Percentiles rank a stretch among this genome's conserved stretches.
phyloP scores from a whole-genome alignment of 1,284 basidiomycete species.

The Anthracocystis panici-leucophaei region DNA sequence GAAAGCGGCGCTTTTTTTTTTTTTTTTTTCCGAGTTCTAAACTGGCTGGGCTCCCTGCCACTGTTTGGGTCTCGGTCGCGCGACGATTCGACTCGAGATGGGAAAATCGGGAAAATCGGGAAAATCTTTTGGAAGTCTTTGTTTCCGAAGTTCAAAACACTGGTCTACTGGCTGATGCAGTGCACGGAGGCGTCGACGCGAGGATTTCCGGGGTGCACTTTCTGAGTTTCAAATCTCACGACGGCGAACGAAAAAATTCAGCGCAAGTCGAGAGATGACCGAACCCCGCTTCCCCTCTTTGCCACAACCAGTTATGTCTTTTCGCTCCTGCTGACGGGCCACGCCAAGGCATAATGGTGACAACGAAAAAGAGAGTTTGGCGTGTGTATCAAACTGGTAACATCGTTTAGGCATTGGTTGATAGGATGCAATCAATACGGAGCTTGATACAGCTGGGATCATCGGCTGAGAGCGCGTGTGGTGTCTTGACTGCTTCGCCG shows the following conservation, averaged over 20 bases:
- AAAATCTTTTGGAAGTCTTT: conserved; percentile 3
- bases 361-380: too few species aligned
- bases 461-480: too few species aligned
- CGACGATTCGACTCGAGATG: background rate
- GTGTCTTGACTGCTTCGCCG: too few species aligned
- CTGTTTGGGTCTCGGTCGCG: background rate
- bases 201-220: conserved; percentile 9
- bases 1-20: background rate
- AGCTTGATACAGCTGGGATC: too few species aligned
- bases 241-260: background rate
- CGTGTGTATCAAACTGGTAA: too few species aligned
- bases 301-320: too few species aligned
- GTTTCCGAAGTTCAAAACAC: background rate
- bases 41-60: background rate
- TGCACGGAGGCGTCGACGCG: background rate
- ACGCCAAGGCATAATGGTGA: too few species aligned
- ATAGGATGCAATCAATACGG: too few species aligned
- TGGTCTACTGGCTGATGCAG: background rate
- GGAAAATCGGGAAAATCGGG: conserved; percentile 7
- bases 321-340: too few species aligned
- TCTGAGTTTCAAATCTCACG: background rate
- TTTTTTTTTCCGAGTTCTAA: background rate
- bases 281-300: too few species aligned
- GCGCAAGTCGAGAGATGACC: too few species aligned
- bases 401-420: too few species aligned